Base-by-base conservation (phyloP, 345 rosid genomes). In the Euphorbia tirucalli region DNA sequence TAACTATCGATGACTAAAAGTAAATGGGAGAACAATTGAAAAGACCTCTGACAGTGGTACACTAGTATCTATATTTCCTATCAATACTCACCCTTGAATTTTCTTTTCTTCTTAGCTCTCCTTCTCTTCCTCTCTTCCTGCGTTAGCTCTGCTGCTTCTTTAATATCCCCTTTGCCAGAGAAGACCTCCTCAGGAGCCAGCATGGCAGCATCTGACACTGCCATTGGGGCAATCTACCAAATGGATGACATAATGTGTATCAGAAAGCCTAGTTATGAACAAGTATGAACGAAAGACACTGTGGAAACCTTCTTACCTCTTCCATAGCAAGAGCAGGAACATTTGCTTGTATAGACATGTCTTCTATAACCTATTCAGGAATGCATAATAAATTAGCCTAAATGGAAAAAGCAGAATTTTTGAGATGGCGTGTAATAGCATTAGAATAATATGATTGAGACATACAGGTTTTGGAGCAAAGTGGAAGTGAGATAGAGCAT, bases 291-390 rank as follows among this genome's bases (percentile, higher is more conserved):
- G 11, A 35, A 48, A 61, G 43, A 54, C 4, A 72, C 59, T 43
- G 54, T 18, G 21, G 28, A 65, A 66, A 44, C 22, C 9, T 50
- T 39, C 59, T 49, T 81, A 92, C 99, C 98, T 95, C 99, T 84
- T 95, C 98, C 96, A 95, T 90, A 64, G 94, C 98, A 79, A 93
- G 88, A 75, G 99, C 98, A 62, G 99, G 97, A 74, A 90, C 90
- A 76, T 95, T 95, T 32, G 85, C 75, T 80, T 88, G 98, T 35
- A 95, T 82, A 65, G 91, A 79, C 97, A 95, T 89, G 70, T 95
- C 98, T 76, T 95, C 98, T 62, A 92, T 85, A 43, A 92, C 90
- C 99, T 90, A 77, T 25, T 44, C 61, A 74, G 75, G 64, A 77
- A 70, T 77, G 25, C 3, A 27, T 13, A 64, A 78, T 13, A 31